Conservation (phyloP, 1,139 yeast genomes). For the Meyerozyma carpophila region DNA sequence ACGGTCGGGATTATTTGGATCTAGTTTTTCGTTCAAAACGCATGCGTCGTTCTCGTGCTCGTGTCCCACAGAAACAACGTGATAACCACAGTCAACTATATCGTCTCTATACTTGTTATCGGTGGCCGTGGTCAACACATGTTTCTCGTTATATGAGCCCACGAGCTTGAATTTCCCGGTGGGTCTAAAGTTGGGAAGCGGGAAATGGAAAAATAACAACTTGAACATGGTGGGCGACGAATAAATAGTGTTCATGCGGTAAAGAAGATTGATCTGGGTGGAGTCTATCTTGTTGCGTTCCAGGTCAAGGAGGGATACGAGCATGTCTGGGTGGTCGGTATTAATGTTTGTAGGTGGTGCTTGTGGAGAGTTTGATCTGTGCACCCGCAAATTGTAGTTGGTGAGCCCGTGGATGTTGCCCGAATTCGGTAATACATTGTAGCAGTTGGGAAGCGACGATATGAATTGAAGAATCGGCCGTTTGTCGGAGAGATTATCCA, state of each 20-base stretch:
- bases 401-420: constrained; percentile 29
- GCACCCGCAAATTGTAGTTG: constrained; percentile 26
- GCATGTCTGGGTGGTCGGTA: constrained; percentile 14
- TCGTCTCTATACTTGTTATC: constrained; percentile 32
- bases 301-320: constrained; percentile 18
- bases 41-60: constrained; percentile 57
- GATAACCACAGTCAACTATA: constrained; percentile 31
- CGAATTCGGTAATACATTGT: constrained; percentile 17
- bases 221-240: constrained; percentile 15
- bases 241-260: constrained; percentile 6
- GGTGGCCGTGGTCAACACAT: constrained; percentile 28
- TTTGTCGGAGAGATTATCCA: constrained; percentile 3
- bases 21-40: constrained; percentile 11
- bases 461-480: constrained; percentile 15
- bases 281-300: constrained; percentile 11
- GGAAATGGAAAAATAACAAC: constrained; percentile 45
- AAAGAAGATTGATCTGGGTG: constrained; percentile 7
- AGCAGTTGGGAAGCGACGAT: constrained; percentile 34
- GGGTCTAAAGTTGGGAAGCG: constrained; percentile 50
- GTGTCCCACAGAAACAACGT: constrained; percentile 48
- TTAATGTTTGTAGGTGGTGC: constrained; percentile 2
- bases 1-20: neutral
- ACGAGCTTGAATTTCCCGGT: constrained; percentile 41
- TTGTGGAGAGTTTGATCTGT: neutral
- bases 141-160: constrained; percentile 46